A percentile compares a stretch with the other conserved stretches of the same genome.
Evolutionary conservation across 306 rosid species (phyloP).

Genomic region (Pyrus bretschneideri): DNA sequence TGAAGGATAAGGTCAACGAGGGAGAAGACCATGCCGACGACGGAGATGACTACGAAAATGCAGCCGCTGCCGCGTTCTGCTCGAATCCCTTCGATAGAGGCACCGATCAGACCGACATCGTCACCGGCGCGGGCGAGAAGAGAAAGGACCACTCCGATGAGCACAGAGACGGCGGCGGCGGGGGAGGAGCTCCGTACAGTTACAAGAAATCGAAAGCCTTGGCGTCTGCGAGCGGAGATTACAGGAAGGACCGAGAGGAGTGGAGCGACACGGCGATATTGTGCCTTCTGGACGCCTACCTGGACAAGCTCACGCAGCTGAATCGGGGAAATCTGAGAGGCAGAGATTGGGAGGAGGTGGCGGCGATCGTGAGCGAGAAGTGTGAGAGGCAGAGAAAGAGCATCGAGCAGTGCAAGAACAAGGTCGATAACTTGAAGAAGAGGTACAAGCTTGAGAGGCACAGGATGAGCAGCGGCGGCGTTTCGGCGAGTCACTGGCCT

Average conservation of each 20-base stretch:
- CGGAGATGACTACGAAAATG: slow-evolving; percentile 46
- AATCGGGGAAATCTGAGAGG: slow-evolving; percentile 90
- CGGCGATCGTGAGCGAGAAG: slow-evolving; percentile 64
- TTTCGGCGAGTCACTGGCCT: slow-evolving; percentile 82
- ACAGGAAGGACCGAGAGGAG: slow-evolving; percentile 91
- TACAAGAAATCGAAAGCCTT: slow-evolving; percentile 40
- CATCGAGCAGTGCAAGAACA: slow-evolving; percentile 95
- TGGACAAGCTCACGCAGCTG: slow-evolving; percentile 89
- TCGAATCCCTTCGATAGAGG: slow-evolving; percentile 53
- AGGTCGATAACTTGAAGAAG: slow-evolving; percentile 89
- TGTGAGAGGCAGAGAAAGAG: slow-evolving; percentile 79
- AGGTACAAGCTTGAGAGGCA: slow-evolving; percentile 87
- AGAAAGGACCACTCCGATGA: slow-evolving; percentile 62
- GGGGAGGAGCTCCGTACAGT: slow-evolving; percentile 36
- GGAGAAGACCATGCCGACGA: slow-evolving; percentile 36
- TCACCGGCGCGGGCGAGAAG: slow-evolving; percentile 31
- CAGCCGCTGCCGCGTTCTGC: slow-evolving; percentile 28
- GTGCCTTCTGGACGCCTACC: slow-evolving; percentile 77
- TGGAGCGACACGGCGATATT: slow-evolving; percentile 93
- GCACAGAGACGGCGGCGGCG: slow-evolving; percentile 41
- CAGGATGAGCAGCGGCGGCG: slow-evolving; percentile 70
- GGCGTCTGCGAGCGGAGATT: slow-evolving; percentile 41
- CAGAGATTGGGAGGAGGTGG: slow-evolving; percentile 97
- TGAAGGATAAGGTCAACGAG: slow-evolving; percentile 15
- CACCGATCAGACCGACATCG: slow-evolving; percentile 27